These are phyloP conservation scores for Penicillium paneum DNA, from an alignment of 2,329 filamentous ascomycete genomes.

Conservation along the genomic window DNA sequence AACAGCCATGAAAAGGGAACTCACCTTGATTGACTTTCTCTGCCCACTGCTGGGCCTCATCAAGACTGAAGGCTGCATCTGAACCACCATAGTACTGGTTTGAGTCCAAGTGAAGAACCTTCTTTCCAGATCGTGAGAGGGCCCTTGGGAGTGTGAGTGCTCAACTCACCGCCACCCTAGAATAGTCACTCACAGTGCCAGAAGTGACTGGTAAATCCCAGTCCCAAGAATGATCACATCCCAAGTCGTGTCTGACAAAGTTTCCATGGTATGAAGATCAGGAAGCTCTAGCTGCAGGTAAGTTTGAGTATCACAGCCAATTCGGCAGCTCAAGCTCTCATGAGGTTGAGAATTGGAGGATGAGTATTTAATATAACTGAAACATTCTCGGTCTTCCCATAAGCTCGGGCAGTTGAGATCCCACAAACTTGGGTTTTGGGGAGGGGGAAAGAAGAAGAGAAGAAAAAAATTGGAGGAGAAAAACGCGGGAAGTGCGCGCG, in stretches of 20 bases:
- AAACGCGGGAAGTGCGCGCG: constrained; percentile 6
- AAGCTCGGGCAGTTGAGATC: neutral
- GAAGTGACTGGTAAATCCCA: constrained; percentile 72
- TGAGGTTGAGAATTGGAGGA: constrained; percentile 17
- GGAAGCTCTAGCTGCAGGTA: constrained; percentile 18
- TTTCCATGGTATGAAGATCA: constrained; percentile 58
- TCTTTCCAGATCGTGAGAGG: constrained; percentile 87
- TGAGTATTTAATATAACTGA: neutral
- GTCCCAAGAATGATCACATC: constrained; percentile 78
- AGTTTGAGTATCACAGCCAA: constrained; percentile 18
- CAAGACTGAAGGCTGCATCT: constrained; percentile 80
- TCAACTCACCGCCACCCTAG: constrained; percentile 19
- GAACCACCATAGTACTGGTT: constrained; percentile 84
- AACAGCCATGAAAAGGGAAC: constrained; percentile 13
- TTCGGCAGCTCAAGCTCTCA: constrained; percentile 19
- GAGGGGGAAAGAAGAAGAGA: neutral
- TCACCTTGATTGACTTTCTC: constrained; percentile 44
- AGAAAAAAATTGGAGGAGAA: constrained; percentile 7
- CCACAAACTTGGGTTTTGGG: neutral
- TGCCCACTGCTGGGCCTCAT: constrained; percentile 76
- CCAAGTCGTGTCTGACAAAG: constrained; percentile 70
- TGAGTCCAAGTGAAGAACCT: constrained; percentile 81
- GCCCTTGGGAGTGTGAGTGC: constrained; percentile 63
- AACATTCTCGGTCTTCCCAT: constrained; percentile 5
- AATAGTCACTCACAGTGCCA: constrained; percentile 62